Percentiles rank a stretch among this genome's conserved stretches.
These are phyloP conservation scores for Nadsonia commutata DNA, from an alignment of 1,139 yeast genomes.

Conservation along the genomic window DNA sequence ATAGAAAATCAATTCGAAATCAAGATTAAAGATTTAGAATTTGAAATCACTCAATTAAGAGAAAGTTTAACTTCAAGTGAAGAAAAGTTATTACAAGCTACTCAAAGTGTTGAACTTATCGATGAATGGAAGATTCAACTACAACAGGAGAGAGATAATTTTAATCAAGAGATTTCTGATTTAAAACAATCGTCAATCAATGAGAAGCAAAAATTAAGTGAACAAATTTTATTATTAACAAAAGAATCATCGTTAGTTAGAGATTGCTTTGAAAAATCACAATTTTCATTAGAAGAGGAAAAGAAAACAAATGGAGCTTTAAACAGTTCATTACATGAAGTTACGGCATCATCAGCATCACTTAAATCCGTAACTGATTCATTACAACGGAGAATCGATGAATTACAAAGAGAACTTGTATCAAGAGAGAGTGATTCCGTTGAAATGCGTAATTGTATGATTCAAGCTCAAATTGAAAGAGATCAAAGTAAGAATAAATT, in stretches of 20 bases:
- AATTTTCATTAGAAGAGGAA: slow-evolving; percentile 6
- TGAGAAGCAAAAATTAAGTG: slow-evolving; percentile 4
- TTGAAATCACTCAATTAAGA: neutral
- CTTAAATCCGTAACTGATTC: slow-evolving; percentile 9
- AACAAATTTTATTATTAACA: neutral
- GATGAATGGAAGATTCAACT: neutral
- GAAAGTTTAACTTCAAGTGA: neutral
- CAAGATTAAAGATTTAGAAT: neutral
- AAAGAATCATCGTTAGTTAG: neutral
- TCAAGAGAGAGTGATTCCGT: slow-evolving; percentile 1
- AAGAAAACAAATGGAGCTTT: slow-evolving; percentile 14
- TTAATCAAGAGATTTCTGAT: neutral
- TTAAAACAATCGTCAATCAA: slow-evolving; percentile 6
- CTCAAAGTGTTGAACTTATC: neutral
- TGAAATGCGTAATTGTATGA: slow-evolving; percentile 1
- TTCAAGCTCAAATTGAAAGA: slow-evolving; percentile 12
- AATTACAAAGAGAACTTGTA: slow-evolving; percentile 1
- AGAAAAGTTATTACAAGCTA: too few relatives aligned
- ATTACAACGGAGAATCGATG: slow-evolving; percentile 1
- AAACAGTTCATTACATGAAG: slow-evolving; percentile 9
- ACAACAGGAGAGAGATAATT: neutral
- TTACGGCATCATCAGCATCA: slow-evolving; percentile 10
- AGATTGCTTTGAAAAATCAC: slow-evolving; percentile 2
- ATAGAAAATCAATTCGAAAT: neutral
- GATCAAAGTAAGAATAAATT: slow-evolving; percentile 21